Percentiles rank a stretch among this genome's conserved stretches.
These are phyloP conservation scores for Rutstroemia sp. DNA, from an alignment of 2,329 filamentous ascomycete genomes.

Conservation along the genomic window DNA sequence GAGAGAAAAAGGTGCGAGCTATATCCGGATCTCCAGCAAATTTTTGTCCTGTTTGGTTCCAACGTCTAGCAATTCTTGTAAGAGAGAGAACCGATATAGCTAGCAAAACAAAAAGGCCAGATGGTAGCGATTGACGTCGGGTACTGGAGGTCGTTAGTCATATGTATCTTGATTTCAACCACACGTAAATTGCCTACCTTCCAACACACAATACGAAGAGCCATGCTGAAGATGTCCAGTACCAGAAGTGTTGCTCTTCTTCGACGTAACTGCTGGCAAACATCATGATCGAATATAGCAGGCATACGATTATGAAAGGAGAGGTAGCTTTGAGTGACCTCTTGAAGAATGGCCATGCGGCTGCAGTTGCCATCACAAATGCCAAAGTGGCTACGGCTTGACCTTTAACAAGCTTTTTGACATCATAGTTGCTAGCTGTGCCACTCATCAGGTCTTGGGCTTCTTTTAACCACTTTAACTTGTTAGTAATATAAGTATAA, in stretches of 20 bases:
- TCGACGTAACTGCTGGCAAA: conserved; percentile 97
- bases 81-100: conserved; percentile 46
- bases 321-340: conserved; percentile 27
- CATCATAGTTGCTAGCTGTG: conserved; percentile 87
- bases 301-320: conserved; percentile 44
- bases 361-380: conserved; percentile 31
- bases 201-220: conserved; percentile 45
- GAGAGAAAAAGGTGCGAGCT: conserved; percentile 60
- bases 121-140: conserved; percentile 13
- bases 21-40: conserved; percentile 87
- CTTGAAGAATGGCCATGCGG: conserved; percentile 35
- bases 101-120: conserved; percentile 14
- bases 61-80: conserved; percentile 64
- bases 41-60: conserved; percentile 98
- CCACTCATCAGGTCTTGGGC: conserved; percentile 72
- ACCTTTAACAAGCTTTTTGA: conserved; percentile 50
- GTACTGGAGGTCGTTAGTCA: conserved; percentile 18
- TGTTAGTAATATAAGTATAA: conserved; percentile 12
- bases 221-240: conserved; percentile 77
- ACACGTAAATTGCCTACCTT: conserved; percentile 22
- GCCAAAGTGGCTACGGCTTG: conserved; percentile 33
- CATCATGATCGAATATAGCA: conserved; percentile 80
- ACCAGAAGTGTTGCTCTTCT: conserved; percentile 98
- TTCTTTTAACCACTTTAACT: conserved; percentile 34
- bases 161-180: not conserved